These are phyloP conservation scores for Suillus hirtellus DNA, from an alignment of 768 basidiomycete genomes.

Conservation along the genomic window DNA sequence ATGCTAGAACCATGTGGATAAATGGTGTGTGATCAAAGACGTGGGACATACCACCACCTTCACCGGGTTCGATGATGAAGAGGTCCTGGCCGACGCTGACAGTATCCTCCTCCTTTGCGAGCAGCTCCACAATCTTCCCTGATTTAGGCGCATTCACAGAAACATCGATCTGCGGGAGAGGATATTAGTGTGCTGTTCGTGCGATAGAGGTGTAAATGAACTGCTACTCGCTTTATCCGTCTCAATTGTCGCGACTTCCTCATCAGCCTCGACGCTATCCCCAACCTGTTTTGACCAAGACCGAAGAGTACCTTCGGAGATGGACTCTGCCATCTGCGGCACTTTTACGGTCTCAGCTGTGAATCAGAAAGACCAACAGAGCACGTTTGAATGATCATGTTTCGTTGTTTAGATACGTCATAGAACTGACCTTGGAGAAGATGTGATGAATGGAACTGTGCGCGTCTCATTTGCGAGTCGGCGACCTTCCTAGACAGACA, in stretches of 20 bases:
- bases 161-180: slow-evolving; percentile 78
- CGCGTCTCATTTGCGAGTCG: slow-evolving; percentile 46
- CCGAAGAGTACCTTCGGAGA: slow-evolving; percentile 96
- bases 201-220: neutral
- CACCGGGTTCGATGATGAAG: slow-evolving; percentile 86
- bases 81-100: slow-evolving; percentile 95
- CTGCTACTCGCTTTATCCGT: slow-evolving; percentile 83
- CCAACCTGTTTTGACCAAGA: slow-evolving; percentile 93
- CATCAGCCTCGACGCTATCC: slow-evolving; percentile 86
- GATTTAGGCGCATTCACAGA: slow-evolving; percentile 91
- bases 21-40: neutral
- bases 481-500: slow-evolving; percentile 43
- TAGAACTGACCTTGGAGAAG: slow-evolving; percentile 62
- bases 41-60: slow-evolving; percentile 46
- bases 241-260: slow-evolving; percentile 97
- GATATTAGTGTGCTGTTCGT: slow-evolving; percentile 8
- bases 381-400: slow-evolving; percentile 14
- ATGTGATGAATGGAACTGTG: slow-evolving; percentile 70
- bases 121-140: slow-evolving; percentile 83
- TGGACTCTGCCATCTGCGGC: slow-evolving; percentile 97
- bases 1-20: slow-evolving; percentile 24
- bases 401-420: slow-evolving; percentile 19
- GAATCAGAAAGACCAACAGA: slow-evolving; percentile 10
- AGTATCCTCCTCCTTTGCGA: slow-evolving; percentile 91
- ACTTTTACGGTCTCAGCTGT: slow-evolving; percentile 91